phyloP scores from a whole-genome alignment of 2,329 filamentous ascomycete genomes.

The Ciborinia camelliae region DNA sequence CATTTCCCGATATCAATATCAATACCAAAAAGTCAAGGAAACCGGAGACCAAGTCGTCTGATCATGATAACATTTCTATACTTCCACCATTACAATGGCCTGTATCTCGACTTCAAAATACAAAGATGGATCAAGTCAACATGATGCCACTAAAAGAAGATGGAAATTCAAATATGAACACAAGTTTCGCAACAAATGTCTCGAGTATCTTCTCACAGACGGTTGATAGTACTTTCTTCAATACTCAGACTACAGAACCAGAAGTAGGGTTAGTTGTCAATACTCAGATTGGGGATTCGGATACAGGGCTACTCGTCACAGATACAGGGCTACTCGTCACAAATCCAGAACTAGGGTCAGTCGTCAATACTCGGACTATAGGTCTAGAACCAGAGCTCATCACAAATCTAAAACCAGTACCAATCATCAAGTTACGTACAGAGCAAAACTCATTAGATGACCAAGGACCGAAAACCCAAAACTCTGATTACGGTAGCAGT shows the following conservation, averaged over 20 bases:
- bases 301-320: no score
- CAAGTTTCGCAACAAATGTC: conserved; percentile 27
- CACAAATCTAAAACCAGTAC: background rate
- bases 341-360: no score
- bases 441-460: background rate
- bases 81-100: background rate
- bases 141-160: background rate
- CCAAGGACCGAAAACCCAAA: background rate
- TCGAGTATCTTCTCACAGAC: conserved; percentile 25
- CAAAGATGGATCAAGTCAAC: background rate
- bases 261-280: no score
- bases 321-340: no score
- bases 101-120: background rate
- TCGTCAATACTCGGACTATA: conserved; percentile 21
- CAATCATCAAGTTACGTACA: background rate
- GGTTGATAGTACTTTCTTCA: background rate
- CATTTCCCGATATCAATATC: background rate
- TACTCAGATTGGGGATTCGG: no score
- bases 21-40: conserved; percentile 1
- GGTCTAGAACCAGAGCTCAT: conserved; percentile 18
- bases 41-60: background rate
- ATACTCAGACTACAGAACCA: conserved; percentile 23
- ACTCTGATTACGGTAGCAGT: conserved; percentile 12
- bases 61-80: background rate
- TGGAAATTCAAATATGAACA: conserved; percentile 12